Evolutionary conservation across 2,329 filamentous ascomycete species (phyloP).

Genomic region (Cladosporium phlei): DNA sequence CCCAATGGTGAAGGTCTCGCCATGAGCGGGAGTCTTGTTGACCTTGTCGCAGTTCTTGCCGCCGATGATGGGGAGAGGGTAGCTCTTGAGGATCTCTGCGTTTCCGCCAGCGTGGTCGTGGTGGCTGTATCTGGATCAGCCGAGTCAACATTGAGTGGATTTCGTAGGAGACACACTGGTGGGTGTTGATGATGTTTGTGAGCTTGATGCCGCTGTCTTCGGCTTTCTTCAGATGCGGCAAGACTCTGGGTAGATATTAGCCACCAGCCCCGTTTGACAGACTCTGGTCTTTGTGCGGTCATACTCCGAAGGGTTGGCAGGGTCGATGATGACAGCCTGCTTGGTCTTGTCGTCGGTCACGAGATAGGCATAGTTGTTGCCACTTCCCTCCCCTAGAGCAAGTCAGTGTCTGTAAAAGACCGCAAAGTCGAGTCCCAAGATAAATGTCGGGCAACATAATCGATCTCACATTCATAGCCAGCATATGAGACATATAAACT

Average conservation of each 20-base stretch:
- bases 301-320: constrained; percentile 72
- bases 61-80: constrained; percentile 72
- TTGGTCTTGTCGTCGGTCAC: constrained; percentile 48
- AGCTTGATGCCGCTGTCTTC: constrained; percentile 72
- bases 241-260: constrained; percentile 55
- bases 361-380: constrained; percentile 78
- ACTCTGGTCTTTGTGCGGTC: too few species aligned
- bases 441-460: background rate
- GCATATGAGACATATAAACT: constrained; percentile 33
- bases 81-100: constrained; percentile 62
- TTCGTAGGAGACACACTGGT: constrained; percentile 63
- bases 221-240: constrained; percentile 66
- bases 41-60: constrained; percentile 82
- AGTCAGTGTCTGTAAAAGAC: background rate
- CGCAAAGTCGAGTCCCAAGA: background rate
- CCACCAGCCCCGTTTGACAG: background rate
- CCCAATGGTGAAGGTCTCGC: constrained; percentile 76
- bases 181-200: constrained; percentile 88
- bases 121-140: constrained; percentile 56
- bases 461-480: too few species aligned
- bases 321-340: constrained; percentile 64
- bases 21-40: constrained; percentile 68
- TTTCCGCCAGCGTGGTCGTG: constrained; percentile 95
- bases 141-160: background rate
- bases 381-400: constrained; percentile 63